Evolutionary conservation across 1,284 basidiomycete genomes (phyloP), one percentile per base, ranked within the genome.

Genomic region (Microbotryomycetes sp.): DNA sequence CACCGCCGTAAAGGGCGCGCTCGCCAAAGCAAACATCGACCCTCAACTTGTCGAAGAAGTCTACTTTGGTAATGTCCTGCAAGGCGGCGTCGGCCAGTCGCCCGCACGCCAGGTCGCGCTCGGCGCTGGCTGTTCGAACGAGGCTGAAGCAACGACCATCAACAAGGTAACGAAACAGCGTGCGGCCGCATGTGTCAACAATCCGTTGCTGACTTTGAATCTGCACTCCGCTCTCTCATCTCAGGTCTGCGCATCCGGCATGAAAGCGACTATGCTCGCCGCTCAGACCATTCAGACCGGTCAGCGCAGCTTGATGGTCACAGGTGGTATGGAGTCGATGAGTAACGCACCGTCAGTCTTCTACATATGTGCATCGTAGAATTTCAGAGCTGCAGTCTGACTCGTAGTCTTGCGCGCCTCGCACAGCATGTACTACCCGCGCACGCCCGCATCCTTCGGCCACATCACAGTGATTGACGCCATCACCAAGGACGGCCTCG

Each of bases 121-220:
- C 61, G 91, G 94, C 76, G 91, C 94, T 26, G 94, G 94, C 1
- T 74, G 96, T 76, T 85, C 83, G 67, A 77, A 85, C 24, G 81
- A 82, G 63, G 92, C 92, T 41, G 96, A 99, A 79, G 93, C 93
- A 21, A 98, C 96, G 45, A 98, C 96, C 56, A 88, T 99, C 80
- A 99, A 99, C 76, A 79, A 75, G 90, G 71, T 70, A 52, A 51
- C 16, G 5, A n/a, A 5, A 54, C 5, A 15, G 6, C n/a, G 21
- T 23, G 41, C 31, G n/a, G 47, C 16, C 23, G 23, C 24, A 26
- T 49, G 35, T 18, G 18, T 6, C 2, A 18, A 45, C 21, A n/a
- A 16, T 11, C 2, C 21, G 2, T 26, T 18, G 28, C 21, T 28
- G n/a, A 16, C 41, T 15, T 3, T 15, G 29, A 4, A 23, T 45